These are phyloP conservation scores for Sclerotinia sclerotiorum DNA, from an alignment of 2,329 filamentous ascomycete genomes.

Conservation along the genomic window DNA sequence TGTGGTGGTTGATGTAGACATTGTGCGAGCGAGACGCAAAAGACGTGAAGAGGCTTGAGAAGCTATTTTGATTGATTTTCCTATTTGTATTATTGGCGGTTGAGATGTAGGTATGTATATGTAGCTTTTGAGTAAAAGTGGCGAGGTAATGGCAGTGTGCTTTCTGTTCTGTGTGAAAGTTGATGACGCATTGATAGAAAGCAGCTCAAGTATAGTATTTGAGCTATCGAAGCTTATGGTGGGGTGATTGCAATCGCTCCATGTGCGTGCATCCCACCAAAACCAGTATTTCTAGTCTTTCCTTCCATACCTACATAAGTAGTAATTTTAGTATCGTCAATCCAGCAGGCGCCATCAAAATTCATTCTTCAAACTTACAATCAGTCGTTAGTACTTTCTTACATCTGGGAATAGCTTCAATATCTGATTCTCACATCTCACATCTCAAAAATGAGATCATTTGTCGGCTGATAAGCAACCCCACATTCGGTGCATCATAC, in stretches of 20 bases:
- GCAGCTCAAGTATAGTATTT: background rate
- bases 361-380: too few species aligned
- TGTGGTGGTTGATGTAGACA: slow-evolving; percentile 36
- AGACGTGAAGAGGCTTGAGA: slow-evolving; percentile 35
- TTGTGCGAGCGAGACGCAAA: slow-evolving; percentile 36
- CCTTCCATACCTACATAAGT: background rate
- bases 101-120: background rate
- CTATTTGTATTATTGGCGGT: background rate
- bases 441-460: background rate
- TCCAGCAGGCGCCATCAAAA: background rate
- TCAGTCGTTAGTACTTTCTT: background rate
- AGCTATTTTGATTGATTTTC: slow-evolving; percentile 36
- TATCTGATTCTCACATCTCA: background rate
- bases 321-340: background rate
- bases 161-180: background rate
- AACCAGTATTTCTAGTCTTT: background rate
- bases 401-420: slow-evolving; percentile 12
- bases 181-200: slow-evolving; percentile 19
- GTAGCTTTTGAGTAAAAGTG: background rate
- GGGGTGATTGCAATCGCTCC: background rate
- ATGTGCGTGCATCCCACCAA: background rate
- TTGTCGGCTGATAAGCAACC: background rate
- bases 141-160: background rate
- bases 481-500: slow-evolving; percentile 17
- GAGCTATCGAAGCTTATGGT: slow-evolving; percentile 11